Base-by-base conservation (phyloP, 495 filamentous ascomycete genomes). In the Parathielavia appendiculata region DNA sequence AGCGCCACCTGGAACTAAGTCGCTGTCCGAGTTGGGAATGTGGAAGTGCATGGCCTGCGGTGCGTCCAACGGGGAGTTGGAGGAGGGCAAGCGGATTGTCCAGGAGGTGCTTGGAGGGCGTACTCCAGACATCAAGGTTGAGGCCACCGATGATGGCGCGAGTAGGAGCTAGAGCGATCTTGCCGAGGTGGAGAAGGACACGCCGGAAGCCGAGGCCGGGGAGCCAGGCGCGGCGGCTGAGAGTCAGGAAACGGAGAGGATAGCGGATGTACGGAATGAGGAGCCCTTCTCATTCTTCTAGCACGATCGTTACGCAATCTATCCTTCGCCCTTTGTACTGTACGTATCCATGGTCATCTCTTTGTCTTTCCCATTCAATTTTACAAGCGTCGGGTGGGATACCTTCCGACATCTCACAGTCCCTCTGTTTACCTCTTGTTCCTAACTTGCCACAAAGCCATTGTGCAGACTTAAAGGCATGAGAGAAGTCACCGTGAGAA, bases 11-110 rank as follows among this genome's bases (percentile, higher is more conserved):
- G 93, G 95, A 2, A 83, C 87, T 4, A 87, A 83, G 65, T 83
- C 76, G 0, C 73, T 91, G 16, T 82, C 88, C 16, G 92, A 96
- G 44, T 69, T 99, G 0, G 93, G 92, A 11, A 80, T 77, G 62
- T 99, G 93, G 93, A 84, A 86, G 52, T 99, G 93, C 74, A 86
- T 84, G 58, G 84, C 82, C 44, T 99, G 93, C 65, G 85, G 87
- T 1, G 76, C 83, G n/a, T 81, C 81, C 79, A 98, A 98, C 69
- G 92, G 92, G 2, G 81, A 85, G 63, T 84, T 76, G 32, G 79
- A 85, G 56, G 87, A 90, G 63, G 83, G 81, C 1, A 85, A 79
- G 54, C 83, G 86, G 70, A 83, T 75, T 19, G 68, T 81, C 9
- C 72, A 74, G 43, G 76, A 83, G 58, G 76, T 80, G 9, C 66